Evolutionary conservation across 352 stramenopile species (phyloP).

Genomic region (Phytophthora europaea): DNA sequence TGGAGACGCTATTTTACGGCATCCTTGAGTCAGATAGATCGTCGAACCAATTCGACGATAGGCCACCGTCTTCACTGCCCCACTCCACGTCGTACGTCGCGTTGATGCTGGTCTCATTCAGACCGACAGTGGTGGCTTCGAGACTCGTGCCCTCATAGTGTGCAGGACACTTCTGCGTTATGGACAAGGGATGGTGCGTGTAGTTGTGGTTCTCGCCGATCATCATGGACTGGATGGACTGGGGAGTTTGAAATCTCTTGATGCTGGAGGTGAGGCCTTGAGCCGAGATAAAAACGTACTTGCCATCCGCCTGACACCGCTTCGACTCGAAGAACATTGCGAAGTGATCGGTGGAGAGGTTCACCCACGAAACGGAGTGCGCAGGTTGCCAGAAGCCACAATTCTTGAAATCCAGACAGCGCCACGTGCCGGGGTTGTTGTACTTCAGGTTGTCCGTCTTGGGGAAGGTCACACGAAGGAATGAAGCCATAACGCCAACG

Average conservation of each 20-base stretch:
- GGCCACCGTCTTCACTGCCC: not conserved
- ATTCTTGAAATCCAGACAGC: constrained; percentile 6
- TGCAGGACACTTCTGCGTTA: not conserved
- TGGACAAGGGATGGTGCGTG: constrained; percentile 2
- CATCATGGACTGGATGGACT: constrained; percentile 12
- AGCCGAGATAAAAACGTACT: constrained; percentile 5
- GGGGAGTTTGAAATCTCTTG: not conserved
- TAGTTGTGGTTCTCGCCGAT: constrained; percentile 13
- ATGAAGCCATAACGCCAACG: not conserved
- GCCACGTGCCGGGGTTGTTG: not conserved
- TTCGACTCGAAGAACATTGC: constrained; percentile 15
- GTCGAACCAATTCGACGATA: constrained; percentile 20
- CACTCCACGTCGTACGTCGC: not conserved
- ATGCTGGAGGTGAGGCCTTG: constrained; percentile 6
- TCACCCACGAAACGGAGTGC: constrained; percentile 4
- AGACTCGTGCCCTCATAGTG: not conserved
- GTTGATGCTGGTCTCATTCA: not conserved
- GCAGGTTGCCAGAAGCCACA: constrained; percentile 6
- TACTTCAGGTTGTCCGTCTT: not conserved
- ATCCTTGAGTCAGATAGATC: not conserved
- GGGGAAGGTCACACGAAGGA: not conserved
- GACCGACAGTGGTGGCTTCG: not conserved
- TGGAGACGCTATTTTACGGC: too few species aligned
- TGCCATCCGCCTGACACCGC: not conserved
- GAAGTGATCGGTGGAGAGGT: constrained; percentile 13